These are phyloP conservation scores for Melanogaster broomeanus DNA, from an alignment of 768 basidiomycete species.

Conservation along the genomic window DNA sequence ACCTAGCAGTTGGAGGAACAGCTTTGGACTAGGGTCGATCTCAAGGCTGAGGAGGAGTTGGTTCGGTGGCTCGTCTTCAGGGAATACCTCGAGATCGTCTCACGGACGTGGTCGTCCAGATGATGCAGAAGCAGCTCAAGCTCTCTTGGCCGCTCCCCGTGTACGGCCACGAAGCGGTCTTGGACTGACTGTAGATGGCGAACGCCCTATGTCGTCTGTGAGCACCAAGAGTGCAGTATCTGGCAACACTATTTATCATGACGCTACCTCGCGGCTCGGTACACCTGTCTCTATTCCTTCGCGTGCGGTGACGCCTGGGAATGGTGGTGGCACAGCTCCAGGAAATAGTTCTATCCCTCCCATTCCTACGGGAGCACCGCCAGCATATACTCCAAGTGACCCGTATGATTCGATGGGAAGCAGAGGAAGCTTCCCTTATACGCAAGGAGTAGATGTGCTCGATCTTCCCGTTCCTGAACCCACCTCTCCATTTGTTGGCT, in stretches of 20 bases:
- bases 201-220: constrained; percentile 57
- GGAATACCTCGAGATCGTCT: constrained; percentile 31
- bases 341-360: constrained; percentile 10
- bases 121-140: constrained; percentile 49
- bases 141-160: constrained; percentile 31
- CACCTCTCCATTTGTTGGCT: constrained; percentile 48
- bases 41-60: constrained; percentile 57
- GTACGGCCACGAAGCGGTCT: constrained; percentile 33
- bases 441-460: constrained; percentile 45
- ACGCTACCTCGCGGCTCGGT: constrained; percentile 50
- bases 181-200: constrained; percentile 40
- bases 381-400: constrained; percentile 32
- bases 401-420: constrained; percentile 30
- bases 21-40: constrained; percentile 50
- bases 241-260: constrained; percentile 62
- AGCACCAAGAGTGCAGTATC: constrained; percentile 56
- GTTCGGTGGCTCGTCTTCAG: constrained; percentile 45
- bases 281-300: constrained; percentile 45
- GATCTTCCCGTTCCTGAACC: constrained; percentile 62
- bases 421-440: constrained; percentile 24
- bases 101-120: constrained; percentile 32
- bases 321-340: constrained; percentile 18
- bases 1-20: constrained; percentile 33
- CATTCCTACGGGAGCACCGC: constrained; percentile 27
- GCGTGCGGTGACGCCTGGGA: constrained; percentile 49